phyloP scores from a whole-genome alignment of 1,139 yeast genomes.

The Yamadazyma blattariae region DNA sequence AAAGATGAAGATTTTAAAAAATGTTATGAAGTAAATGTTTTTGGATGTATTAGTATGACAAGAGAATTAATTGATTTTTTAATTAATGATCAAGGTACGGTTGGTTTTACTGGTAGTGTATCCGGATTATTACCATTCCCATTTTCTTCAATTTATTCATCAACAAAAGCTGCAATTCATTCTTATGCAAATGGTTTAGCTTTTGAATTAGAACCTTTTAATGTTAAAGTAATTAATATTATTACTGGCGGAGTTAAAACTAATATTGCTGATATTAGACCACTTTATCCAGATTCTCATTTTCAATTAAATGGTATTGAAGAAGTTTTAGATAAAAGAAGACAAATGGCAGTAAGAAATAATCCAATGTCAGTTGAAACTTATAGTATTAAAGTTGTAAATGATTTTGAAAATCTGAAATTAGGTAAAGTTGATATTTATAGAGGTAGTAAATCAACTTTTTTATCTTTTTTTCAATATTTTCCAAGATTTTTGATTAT shows the following conservation, averaged over 20 bases:
- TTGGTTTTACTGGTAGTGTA: conserved; percentile 74
- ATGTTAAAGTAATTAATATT: conserved; percentile 56
- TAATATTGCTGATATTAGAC: conserved; percentile 52
- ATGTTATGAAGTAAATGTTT: conserved; percentile 67
- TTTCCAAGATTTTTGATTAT: conserved; percentile 54
- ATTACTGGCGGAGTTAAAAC: conserved; percentile 60
- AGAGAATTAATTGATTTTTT: conserved; percentile 57
- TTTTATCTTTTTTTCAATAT: conserved; percentile 31
- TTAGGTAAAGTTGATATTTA: conserved; percentile 44
- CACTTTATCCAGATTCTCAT: conserved; percentile 54
- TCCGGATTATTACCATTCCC: conserved; percentile 71
- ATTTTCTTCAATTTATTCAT: conserved; percentile 64
- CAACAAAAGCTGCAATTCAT: conserved; percentile 76
- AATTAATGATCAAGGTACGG: conserved; percentile 66
- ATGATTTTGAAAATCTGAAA: conserved; percentile 41
- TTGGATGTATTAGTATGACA: conserved; percentile 63
- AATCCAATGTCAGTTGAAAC: conserved; percentile 56
- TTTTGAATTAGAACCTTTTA: conserved; percentile 70
- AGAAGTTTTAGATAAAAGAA: conserved; percentile 49
- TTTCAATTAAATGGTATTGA: conserved; percentile 50
- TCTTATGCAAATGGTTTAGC: conserved; percentile 63
- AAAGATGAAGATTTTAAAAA: conserved; percentile 52
- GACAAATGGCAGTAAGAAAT: conserved; percentile 58
- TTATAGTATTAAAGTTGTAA: conserved; percentile 55
- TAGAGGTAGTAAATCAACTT: conserved; percentile 51